phyloP scores from a whole-genome alignment of 2,329 filamentous ascomycete species.

The Trichoderma semiorbis region DNA sequence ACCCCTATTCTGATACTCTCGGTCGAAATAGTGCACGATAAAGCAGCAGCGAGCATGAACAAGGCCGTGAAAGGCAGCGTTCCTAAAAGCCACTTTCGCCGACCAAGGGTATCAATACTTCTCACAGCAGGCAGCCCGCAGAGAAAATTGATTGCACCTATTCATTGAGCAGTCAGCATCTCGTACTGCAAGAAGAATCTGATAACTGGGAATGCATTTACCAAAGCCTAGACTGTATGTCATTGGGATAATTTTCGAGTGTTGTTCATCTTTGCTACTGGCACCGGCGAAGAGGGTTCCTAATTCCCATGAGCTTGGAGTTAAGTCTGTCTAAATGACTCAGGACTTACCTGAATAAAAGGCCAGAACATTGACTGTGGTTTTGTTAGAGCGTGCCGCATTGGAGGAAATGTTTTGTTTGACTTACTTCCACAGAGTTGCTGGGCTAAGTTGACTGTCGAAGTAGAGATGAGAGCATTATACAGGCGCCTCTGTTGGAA shows the following conservation, averaged over 20 bases:
- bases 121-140: constrained; percentile 39
- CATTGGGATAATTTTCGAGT: constrained; percentile 25
- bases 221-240: constrained; percentile 33
- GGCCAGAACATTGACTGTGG: constrained; percentile 39
- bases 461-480: constrained; percentile 31
- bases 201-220: neutral
- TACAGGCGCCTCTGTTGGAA: constrained; percentile 30
- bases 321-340: too few relatives aligned
- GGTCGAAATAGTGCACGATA: constrained; percentile 30
- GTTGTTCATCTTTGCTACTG: constrained; percentile 20
- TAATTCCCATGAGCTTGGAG: neutral
- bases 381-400: neutral
- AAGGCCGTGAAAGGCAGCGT: constrained; percentile 44
- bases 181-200: too few relatives aligned
- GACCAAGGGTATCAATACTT: constrained; percentile 36
- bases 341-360: constrained; percentile 40
- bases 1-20: constrained; percentile 26
- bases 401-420: neutral
- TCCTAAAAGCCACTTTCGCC: constrained; percentile 41
- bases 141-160: constrained; percentile 40
- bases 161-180: neutral
- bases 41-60: constrained; percentile 38
- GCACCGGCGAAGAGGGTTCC: constrained; percentile 26
- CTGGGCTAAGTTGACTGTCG: constrained; percentile 32
- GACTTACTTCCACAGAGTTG: constrained; percentile 32